Percentiles rank a stretch among this genome's conserved stretches.
These are phyloP conservation scores for Diaporthe velutina DNA, from an alignment of 2,329 filamentous ascomycete species.

Conservation along the genomic window DNA sequence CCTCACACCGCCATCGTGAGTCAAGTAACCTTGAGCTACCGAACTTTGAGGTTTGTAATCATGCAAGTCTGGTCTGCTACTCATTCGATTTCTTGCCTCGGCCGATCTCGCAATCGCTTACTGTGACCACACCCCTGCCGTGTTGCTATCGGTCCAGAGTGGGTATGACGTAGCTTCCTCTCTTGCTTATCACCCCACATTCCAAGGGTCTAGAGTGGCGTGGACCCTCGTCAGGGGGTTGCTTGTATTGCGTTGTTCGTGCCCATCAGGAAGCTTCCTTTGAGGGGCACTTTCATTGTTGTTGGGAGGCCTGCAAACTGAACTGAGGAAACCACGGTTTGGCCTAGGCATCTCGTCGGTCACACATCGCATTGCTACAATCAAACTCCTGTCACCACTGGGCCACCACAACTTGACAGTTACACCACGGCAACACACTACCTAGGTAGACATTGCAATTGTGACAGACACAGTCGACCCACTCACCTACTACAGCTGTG, in stretches of 20 bases:
- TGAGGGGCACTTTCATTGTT: not conserved
- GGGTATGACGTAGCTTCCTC: not conserved
- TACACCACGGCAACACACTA: not conserved
- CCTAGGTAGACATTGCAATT: not conserved
- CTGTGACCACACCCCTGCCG: slow-evolving; percentile 21
- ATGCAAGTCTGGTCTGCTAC: not conserved
- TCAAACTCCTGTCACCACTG: not conserved
- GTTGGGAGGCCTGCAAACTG: not conserved
- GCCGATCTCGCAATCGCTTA: slow-evolving; percentile 26
- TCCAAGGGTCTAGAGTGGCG: not conserved
- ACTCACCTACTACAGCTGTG: not conserved
- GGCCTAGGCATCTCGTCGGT: not conserved
- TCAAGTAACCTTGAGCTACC: not conserved
- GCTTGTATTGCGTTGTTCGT: not conserved
- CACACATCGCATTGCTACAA: no score
- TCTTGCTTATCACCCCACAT: not conserved
- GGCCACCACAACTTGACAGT: not conserved
- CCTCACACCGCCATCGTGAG: not conserved
- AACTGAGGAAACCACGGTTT: not conserved
- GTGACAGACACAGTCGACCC: not conserved
- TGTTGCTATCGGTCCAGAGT: not conserved
- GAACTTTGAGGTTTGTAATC: slow-evolving; percentile 14
- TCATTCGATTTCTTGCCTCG: slow-evolving; percentile 5
- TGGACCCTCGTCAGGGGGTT: not conserved
- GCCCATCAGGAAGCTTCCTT: not conserved